Evolutionary conservation across 768 basidiomycete species (phyloP).

Genomic region (Lentinula raphanica): DNA sequence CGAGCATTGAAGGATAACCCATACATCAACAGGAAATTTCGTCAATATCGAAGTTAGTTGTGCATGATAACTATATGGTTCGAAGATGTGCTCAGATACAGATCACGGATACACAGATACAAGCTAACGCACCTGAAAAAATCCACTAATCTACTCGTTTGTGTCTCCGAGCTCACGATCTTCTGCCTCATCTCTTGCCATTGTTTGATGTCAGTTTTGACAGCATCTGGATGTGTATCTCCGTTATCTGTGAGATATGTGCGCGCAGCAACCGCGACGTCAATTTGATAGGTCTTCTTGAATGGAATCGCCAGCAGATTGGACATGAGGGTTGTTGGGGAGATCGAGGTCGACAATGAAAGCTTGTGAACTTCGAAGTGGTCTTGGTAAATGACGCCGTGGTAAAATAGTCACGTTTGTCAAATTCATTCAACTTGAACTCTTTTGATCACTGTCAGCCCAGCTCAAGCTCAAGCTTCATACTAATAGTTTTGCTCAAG

Average conservation of each 20-base stretch:
- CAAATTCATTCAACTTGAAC: too few relatives aligned
- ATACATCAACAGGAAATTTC: constrained; percentile 79
- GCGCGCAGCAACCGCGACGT: constrained; percentile 50
- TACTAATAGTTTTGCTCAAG: too few relatives aligned
- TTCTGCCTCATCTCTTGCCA: constrained; percentile 69
- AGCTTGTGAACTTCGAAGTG: too few relatives aligned
- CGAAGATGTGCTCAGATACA: too few relatives aligned
- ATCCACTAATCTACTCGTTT: constrained; percentile 50
- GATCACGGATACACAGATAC: too few relatives aligned
- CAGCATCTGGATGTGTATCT: constrained; percentile 79
- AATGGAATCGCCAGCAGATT: constrained; percentile 72
- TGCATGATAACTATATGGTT: constrained; percentile 71
- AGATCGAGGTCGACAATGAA: too few relatives aligned
- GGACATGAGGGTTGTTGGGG: too few relatives aligned
- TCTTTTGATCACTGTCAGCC: too few relatives aligned
- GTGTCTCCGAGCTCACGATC: constrained; percentile 42
- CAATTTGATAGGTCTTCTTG: constrained; percentile 60
- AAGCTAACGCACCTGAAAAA: constrained; percentile 54
- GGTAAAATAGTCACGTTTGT: too few relatives aligned
- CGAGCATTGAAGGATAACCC: background rate
- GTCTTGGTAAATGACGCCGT: too few relatives aligned
- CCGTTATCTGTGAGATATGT: constrained; percentile 64
- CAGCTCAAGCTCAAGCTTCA: too few relatives aligned
- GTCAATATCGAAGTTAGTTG: constrained; percentile 79
- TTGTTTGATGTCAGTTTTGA: constrained; percentile 66